These are phyloP conservation scores for Penicillium sumatraense DNA, from an alignment of 2,329 filamentous ascomycete species.

Conservation along the genomic window DNA sequence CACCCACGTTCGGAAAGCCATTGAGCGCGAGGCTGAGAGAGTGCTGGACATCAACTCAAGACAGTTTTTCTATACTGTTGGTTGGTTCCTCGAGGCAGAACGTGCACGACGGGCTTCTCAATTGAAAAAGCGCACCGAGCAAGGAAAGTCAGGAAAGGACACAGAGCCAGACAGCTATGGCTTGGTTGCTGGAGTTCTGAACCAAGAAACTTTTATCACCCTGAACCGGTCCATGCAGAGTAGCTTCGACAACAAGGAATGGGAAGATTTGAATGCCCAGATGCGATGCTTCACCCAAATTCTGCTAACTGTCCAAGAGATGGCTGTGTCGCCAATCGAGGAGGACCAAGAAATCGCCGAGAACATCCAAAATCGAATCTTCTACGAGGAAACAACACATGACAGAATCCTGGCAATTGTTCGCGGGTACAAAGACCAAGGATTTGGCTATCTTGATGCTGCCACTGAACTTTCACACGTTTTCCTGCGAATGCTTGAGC, in stretches of 20 bases:
- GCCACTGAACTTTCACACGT: conserved; percentile 89
- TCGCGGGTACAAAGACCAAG: conserved; percentile 88
- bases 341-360: conserved; percentile 98
- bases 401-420: conserved; percentile 82
- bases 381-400: conserved; percentile 95
- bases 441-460: conserved; percentile 90
- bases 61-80: conserved; percentile 90
- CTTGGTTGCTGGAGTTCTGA: conserved; percentile 84
- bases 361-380: conserved; percentile 95
- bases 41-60: conserved; percentile 75
- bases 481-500: conserved; percentile 88
- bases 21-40: conserved; percentile 86
- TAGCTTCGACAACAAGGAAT: conserved; percentile 79
- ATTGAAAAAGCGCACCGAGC: conserved; percentile 56
- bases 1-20: conserved; percentile 79
- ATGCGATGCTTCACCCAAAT: conserved; percentile 97
- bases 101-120: conserved; percentile 69
- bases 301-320: conserved; percentile 87
- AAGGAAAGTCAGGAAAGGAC: conserved; percentile 55
- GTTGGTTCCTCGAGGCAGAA: conserved; percentile 92
- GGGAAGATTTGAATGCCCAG: conserved; percentile 82
- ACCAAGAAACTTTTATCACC: conserved; percentile 92
- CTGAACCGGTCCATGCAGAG: conserved; percentile 82
- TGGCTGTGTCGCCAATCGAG: conserved; percentile 80
- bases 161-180: conserved; percentile 76